phyloP scores from a whole-genome alignment of 352 stramenopile species.

The Plasmopara muralis region DNA sequence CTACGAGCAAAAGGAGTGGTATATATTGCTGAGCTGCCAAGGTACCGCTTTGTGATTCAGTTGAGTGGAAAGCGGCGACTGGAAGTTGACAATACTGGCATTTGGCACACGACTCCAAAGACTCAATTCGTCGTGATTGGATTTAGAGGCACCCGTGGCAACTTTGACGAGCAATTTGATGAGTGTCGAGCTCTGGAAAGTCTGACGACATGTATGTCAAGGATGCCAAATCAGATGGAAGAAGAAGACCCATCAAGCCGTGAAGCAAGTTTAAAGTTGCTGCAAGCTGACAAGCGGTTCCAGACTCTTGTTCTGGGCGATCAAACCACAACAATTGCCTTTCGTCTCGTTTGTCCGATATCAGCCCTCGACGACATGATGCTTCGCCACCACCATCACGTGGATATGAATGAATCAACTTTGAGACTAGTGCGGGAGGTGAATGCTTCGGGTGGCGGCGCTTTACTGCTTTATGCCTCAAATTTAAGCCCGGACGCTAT shows the following conservation, averaged over 20 bases:
- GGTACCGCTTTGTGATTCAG: slow-evolving; percentile 60
- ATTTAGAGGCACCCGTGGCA: slow-evolving; percentile 23
- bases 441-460: slow-evolving; percentile 44
- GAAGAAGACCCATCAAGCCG: too few relatives aligned
- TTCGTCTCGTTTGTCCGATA: slow-evolving; percentile 45
- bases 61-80: slow-evolving; percentile 61
- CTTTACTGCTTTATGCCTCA: slow-evolving; percentile 29
- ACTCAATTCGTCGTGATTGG: slow-evolving; percentile 73
- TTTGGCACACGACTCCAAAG: slow-evolving; percentile 52
- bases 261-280: too few relatives aligned
- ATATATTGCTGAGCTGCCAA: slow-evolving; percentile 50
- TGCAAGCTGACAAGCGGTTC: slow-evolving; percentile 35
- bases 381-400: slow-evolving; percentile 65
- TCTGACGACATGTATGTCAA: slow-evolving; percentile 16
- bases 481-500: slow-evolving; percentile 7
- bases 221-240: slow-evolving; percentile 13
- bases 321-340: slow-evolving; percentile 19
- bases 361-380: slow-evolving; percentile 49
- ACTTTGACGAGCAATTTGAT: slow-evolving; percentile 7
- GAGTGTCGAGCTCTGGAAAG: background rate
- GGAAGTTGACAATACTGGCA: slow-evolving; percentile 53
- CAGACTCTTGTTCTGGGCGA: slow-evolving; percentile 6
- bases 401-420: slow-evolving; percentile 68
- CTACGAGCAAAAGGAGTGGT: slow-evolving; percentile 63
- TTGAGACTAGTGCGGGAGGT: slow-evolving; percentile 49